These are phyloP conservation scores for Allomyces macrogynus DNA, from an alignment of 192 early-diverging fungal genomes.

Conservation along the genomic window DNA sequence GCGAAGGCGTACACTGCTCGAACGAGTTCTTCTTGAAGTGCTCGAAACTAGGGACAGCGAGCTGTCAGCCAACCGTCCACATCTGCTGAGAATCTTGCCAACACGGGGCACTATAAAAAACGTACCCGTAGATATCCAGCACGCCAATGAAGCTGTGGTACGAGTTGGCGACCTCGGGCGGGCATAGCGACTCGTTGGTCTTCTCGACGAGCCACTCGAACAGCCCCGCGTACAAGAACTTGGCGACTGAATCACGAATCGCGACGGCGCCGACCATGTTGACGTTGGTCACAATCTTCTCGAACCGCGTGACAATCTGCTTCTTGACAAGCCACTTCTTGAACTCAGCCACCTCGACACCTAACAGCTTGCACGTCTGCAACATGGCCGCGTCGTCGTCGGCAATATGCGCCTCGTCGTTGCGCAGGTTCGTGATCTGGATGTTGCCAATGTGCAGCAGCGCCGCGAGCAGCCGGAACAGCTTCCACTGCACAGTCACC, in stretches of 20 bases:
- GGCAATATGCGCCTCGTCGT: constrained; percentile 42
- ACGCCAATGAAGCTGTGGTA: constrained; percentile 76
- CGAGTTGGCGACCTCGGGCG: constrained; percentile 13
- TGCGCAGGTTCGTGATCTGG: constrained; percentile 48
- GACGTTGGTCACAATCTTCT: constrained; percentile 74
- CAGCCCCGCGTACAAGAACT: constrained; percentile 85
- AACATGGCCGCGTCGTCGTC: constrained; percentile 57
- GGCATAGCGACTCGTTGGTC: constrained; percentile 58
- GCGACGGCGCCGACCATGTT: constrained; percentile 49
- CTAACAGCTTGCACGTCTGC: constrained; percentile 50
- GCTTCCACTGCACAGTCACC: constrained; percentile 61
- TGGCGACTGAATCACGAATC: constrained; percentile 82
- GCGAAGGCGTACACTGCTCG: constrained; percentile 47
- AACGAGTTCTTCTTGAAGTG: constrained; percentile 99
- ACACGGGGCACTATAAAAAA: not conserved
- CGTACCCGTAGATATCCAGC: constrained; percentile 80
- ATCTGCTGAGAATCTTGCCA: no score
- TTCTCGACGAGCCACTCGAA: constrained; percentile 92
- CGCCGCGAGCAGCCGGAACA: constrained; percentile 78
- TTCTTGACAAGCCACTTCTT: constrained; percentile 86
- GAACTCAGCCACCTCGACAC: constrained; percentile 58
- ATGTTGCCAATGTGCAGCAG: constrained; percentile 93
- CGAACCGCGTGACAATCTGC: constrained; percentile 73
- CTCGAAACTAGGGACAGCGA: constrained; percentile 36
- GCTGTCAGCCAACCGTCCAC: no score